Percentiles rank a stretch among this genome's conserved stretches.
Evolutionary conservation across 306 rosid species (phyloP).

Genomic region (Gastrolobium bilobum): DNA sequence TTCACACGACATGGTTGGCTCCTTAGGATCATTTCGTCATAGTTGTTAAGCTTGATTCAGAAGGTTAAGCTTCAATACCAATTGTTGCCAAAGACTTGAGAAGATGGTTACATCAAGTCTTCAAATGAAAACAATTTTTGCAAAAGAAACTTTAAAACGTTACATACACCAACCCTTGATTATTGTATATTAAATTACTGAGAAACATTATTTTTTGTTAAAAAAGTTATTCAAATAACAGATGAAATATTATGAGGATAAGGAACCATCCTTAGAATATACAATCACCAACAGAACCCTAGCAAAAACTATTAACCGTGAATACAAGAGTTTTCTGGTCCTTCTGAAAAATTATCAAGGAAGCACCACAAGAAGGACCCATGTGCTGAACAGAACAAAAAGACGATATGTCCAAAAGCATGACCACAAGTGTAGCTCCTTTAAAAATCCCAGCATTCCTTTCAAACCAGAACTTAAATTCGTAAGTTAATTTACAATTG

Average conservation of each 20-base stretch:
- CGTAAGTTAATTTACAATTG: slow-evolving; percentile 11
- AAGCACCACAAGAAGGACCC: slow-evolving; percentile 21
- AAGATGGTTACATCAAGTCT: no score
- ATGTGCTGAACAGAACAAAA: neutral
- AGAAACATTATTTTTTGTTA: neutral
- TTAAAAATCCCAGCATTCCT: neutral
- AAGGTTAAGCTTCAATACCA: no score
- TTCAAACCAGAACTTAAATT: slow-evolving; percentile 36
- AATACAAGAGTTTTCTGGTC: slow-evolving; percentile 5
- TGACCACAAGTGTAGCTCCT: neutral
- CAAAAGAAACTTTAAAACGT: no score
- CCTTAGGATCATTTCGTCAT: no score
- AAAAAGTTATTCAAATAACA: slow-evolving; percentile 5
- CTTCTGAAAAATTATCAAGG: slow-evolving; percentile 18
- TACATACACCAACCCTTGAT: slow-evolving; percentile 48
- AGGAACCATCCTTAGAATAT: slow-evolving; percentile 31
- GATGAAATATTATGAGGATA: neutral
- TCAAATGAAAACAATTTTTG: no score
- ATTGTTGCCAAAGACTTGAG: no score
- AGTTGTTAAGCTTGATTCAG: no score
- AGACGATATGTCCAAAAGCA: neutral
- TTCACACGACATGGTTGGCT: no score
- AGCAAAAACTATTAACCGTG: neutral
- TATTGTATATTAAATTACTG: slow-evolving; percentile 36
- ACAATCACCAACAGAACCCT: slow-evolving; percentile 29